A percentile compares a stretch with the other conserved stretches of the same genome.
Conservation (phyloP, 495 filamentous ascomycete species). For the Aspergillus homomorphus region DNA sequence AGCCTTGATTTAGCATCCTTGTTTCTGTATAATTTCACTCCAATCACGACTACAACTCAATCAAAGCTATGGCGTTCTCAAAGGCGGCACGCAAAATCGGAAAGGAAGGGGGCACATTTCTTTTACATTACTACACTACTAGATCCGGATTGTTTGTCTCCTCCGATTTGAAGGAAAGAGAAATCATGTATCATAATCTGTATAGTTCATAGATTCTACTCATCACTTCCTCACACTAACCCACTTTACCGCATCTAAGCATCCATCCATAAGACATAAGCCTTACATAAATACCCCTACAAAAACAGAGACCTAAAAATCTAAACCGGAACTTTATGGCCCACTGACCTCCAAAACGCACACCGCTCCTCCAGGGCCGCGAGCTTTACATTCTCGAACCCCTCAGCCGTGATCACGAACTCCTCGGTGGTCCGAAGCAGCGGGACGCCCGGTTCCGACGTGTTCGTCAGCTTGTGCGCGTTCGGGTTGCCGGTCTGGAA, state of each 20-base stretch:
- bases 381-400: slow-evolving; percentile 40
- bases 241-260: too few species aligned
- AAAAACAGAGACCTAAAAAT: background rate
- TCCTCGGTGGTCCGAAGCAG: slow-evolving; percentile 36
- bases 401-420: slow-evolving; percentile 47
- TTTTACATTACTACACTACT: background rate
- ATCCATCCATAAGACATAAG: too few species aligned
- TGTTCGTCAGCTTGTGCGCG: slow-evolving; percentile 52
- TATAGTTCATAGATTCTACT: background rate
- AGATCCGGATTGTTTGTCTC: background rate
- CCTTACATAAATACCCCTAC: too few species aligned
- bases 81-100: too few species aligned
- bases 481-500: slow-evolving; percentile 59
- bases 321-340: slow-evolving; percentile 37
- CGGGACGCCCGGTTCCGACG: slow-evolving; percentile 44
- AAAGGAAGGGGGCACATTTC: too few species aligned
- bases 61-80: too few species aligned
- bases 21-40: background rate
- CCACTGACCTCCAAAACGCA: slow-evolving; percentile 52
- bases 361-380: slow-evolving; percentile 45
- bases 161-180: background rate
- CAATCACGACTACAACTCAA: too few species aligned
- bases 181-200: background rate
- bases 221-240: too few species aligned
- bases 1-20: slow-evolving; percentile 65